These are phyloP conservation scores for Eimeria sp. DNA, from an alignment of 169 alveolate species.

Conservation along the genomic window DNA sequence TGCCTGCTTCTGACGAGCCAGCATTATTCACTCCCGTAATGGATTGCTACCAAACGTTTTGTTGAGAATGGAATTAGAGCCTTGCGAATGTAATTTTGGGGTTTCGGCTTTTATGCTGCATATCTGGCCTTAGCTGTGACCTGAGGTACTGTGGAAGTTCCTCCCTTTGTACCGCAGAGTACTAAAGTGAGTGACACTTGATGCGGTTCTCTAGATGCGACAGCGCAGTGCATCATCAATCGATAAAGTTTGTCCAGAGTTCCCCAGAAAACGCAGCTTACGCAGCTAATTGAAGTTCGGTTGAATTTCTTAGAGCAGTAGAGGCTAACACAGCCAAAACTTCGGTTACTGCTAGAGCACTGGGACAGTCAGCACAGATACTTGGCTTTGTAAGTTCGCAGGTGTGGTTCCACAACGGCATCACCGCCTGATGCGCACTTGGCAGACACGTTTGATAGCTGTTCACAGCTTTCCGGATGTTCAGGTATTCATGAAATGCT, in stretches of 20 bases:
- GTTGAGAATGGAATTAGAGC: neutral
- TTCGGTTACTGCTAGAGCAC: neutral
- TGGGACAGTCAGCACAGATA: no score
- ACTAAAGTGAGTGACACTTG: neutral
- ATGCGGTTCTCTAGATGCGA: neutral
- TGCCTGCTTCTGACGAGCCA: neutral
- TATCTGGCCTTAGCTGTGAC: neutral
- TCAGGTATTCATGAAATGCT: no score
- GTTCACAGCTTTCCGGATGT: no score
- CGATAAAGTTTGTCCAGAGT: no score
- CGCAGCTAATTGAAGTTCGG: no score
- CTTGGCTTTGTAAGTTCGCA: no score
- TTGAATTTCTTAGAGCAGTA: neutral
- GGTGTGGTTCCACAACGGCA: no score
- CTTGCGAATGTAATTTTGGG: no score
- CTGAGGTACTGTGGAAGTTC: neutral
- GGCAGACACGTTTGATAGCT: no score
- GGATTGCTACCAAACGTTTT: neutral
- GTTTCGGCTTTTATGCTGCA: neutral
- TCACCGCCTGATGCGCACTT: no score
- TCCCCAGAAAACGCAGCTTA: no score
- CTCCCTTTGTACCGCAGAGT: neutral
- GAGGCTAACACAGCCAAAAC: neutral
- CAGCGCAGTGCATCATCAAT: no score
- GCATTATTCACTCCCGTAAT: neutral